Percentiles rank a stretch among this genome's conserved stretches.
These are phyloP conservation scores for Eucalyptus guilfoylei DNA, from an alignment of 345 rosid genomes.

Conservation along the genomic window DNA sequence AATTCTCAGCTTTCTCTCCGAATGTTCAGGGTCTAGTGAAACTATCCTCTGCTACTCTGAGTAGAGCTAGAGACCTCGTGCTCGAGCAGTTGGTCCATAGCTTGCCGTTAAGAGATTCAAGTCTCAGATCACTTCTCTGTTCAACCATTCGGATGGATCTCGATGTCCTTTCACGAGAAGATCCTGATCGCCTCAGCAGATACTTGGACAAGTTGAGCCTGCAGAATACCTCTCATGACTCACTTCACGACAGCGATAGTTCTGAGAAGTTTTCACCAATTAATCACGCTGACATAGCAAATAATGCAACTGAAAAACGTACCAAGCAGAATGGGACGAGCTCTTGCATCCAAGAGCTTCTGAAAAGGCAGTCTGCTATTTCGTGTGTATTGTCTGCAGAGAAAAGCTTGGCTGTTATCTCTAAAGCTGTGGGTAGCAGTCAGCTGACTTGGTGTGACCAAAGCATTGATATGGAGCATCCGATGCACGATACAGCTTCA, in stretches of 20 bases:
- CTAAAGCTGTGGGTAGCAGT: conserved; percentile 6
- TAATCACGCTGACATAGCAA: not conserved
- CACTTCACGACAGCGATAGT: not conserved
- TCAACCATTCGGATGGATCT: conserved; percentile 50
- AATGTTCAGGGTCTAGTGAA: conserved; percentile 53
- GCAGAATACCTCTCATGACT: not conserved
- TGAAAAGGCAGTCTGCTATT: conserved; percentile 39
- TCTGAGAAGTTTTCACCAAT: not conserved
- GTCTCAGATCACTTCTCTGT: conserved; percentile 46
- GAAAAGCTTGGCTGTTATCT: conserved; percentile 28
- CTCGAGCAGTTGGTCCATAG: conserved; percentile 28
- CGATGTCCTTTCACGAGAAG: conserved; percentile 1
- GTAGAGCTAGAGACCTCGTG: conserved; percentile 27
- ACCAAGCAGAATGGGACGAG: conserved; percentile 16
- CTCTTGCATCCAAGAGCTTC: conserved; percentile 21
- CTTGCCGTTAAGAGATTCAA: conserved; percentile 53
- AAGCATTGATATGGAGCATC: conserved; percentile 6
- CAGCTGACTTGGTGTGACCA: not conserved
- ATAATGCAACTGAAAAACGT: not conserved
- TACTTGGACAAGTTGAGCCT: conserved; percentile 22
- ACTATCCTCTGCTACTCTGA: conserved; percentile 44
- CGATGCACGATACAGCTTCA: conserved; percentile 1
- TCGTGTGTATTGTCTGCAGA: conserved; percentile 34
- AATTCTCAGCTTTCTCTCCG: not conserved
- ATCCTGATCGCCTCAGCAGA: conserved; percentile 1